phyloP scores from a whole-genome alignment of 73 alveolate genomes.

The Paraurostyla sp. region DNA sequence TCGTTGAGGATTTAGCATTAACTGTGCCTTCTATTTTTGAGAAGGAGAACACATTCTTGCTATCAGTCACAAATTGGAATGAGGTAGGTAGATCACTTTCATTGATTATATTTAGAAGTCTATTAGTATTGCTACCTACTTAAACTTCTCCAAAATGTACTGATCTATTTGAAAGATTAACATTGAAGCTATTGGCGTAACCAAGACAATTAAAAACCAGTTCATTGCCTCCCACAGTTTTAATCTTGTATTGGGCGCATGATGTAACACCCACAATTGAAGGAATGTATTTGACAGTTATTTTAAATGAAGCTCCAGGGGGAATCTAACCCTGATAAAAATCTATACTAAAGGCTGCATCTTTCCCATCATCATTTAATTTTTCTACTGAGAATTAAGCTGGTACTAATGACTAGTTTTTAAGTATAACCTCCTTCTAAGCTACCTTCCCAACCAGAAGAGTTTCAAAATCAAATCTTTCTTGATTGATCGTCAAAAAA shows the following conservation, averaged over 20 bases:
- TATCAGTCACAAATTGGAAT: constrained; percentile 89
- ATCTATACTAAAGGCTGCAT: constrained; percentile 91
- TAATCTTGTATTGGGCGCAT: constrained; percentile 88
- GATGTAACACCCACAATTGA: constrained; percentile 88
- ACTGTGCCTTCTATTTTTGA: constrained; percentile 92
- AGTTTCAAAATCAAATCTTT: constrained; percentile 90
- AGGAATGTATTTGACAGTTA: constrained; percentile 92
- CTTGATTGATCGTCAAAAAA: constrained; percentile 91
- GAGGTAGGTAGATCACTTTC: constrained; percentile 94
- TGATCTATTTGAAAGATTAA: constrained; percentile 83
- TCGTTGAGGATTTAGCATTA: constrained; percentile 85
- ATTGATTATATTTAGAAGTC: constrained; percentile 94
- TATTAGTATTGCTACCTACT: constrained; percentile 90
- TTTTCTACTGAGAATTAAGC: constrained; percentile 91
- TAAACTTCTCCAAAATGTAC: constrained; percentile 97
- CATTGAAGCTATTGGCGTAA: constrained; percentile 90
- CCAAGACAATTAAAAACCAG: constrained; percentile 92
- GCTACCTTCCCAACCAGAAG: constrained; percentile 93
- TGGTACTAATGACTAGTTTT: constrained; percentile 90
- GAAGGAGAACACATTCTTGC: constrained; percentile 87
- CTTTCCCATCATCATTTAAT: constrained; percentile 95
- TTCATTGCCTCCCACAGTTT: constrained; percentile 95
- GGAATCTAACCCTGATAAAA: constrained; percentile 93
- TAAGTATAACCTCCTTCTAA: constrained; percentile 88
- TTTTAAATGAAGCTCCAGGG: constrained; percentile 89